These are phyloP conservation scores for Vigna angularis DNA, from an alignment of 306 rosid genomes.

Conservation along the genomic window DNA sequence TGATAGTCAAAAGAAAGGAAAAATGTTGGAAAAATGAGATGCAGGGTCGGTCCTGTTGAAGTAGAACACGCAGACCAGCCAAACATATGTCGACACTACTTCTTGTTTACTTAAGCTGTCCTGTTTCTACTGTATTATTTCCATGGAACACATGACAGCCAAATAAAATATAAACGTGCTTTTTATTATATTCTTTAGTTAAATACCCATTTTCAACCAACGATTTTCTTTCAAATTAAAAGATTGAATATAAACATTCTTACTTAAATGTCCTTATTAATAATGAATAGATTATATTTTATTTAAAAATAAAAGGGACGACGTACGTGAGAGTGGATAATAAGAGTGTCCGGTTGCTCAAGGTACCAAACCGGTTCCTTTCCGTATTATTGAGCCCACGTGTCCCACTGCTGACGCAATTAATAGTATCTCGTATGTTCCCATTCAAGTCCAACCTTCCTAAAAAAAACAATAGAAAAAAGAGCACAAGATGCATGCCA, in stretches of 20 bases:
- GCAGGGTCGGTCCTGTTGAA: not conserved
- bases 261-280: no score
- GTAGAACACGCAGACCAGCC: constrained; percentile 17
- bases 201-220: not conserved
- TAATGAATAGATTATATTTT: no score
- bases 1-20: not conserved
- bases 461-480: constrained; percentile 15
- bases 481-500: constrained; percentile 70
- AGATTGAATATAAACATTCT: no score
- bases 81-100: not conserved
- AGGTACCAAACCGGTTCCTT: not conserved
- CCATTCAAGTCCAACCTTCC: constrained; percentile 3
- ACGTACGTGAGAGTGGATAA: not conserved
- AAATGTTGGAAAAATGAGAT: not conserved
- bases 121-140: not conserved
- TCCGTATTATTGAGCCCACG: constrained; percentile 51
- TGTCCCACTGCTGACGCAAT: constrained; percentile 62
- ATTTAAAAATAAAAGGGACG: no score
- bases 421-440: constrained; percentile 22
- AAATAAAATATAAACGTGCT: not conserved
- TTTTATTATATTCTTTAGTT: not conserved
- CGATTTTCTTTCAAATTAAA: no score
- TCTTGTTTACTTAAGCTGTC: not conserved
- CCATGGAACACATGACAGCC: not conserved
- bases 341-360: not conserved